phyloP scores from a whole-genome alignment of 768 basidiomycete species.

The Leucosporidium yakuticum region DNA sequence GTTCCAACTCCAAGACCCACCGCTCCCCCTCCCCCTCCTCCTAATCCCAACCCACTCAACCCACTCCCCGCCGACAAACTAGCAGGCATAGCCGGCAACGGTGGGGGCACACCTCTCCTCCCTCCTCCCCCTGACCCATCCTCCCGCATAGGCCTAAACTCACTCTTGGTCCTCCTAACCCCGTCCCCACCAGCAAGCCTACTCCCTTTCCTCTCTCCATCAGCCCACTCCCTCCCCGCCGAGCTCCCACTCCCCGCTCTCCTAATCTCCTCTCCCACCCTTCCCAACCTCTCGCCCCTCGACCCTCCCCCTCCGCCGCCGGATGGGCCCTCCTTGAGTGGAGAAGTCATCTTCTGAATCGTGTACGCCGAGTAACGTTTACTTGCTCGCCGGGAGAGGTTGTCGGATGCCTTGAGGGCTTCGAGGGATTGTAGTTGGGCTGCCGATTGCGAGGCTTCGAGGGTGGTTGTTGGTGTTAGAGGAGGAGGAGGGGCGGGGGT shows the following conservation, averaged over 20 bases:
- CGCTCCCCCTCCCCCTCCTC: too few species aligned
- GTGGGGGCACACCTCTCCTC: conserved; percentile 5
- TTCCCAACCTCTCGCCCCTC: background rate
- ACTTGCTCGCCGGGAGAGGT: conserved; percentile 81
- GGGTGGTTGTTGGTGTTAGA: background rate
- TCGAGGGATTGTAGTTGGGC: conserved; percentile 57
- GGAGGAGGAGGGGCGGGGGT: background rate
- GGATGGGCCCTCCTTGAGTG: background rate
- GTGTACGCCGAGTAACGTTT: conserved; percentile 95
- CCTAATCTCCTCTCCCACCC: background rate
- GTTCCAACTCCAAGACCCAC: too few species aligned
- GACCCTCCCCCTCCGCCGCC: background rate
- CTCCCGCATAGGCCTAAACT: background rate
- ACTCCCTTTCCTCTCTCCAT: conserved; percentile 4
- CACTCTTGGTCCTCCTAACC: conserved; percentile 12
- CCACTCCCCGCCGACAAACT: conserved; percentile 1
- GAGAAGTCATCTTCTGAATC: conserved; percentile 82
- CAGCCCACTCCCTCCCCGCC: conserved; percentile 2
- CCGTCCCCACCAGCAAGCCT: background rate
- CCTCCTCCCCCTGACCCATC: too few species aligned
- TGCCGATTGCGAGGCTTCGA: conserved; percentile 7
- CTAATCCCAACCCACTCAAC: too few species aligned
- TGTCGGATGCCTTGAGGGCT: conserved; percentile 77
- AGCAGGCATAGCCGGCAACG: conserved; percentile 18
- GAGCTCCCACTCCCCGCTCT: background rate